Conservation (phyloP, 2,329 filamentous ascomycete genomes). For the Lecanoromycetidae sp. region DNA sequence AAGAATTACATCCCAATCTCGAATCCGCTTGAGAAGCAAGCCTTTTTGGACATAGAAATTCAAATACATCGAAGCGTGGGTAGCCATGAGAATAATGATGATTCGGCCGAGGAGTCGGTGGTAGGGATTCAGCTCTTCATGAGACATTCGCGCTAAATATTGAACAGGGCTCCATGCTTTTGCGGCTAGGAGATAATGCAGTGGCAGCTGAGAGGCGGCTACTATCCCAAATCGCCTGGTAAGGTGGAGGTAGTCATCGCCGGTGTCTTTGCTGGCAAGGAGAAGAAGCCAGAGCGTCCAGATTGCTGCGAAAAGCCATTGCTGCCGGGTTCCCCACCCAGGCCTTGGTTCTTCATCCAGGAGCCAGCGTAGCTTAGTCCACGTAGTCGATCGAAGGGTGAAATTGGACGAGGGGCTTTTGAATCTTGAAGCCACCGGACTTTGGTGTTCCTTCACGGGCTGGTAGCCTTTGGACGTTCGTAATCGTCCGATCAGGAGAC, state of each 20-base stretch:
- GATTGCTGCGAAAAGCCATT: conserved; percentile 35
- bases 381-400: neutral
- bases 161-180: conserved; percentile 33
- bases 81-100: conserved; percentile 38
- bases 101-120: conserved; percentile 48
- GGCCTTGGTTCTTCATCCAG: conserved; percentile 32
- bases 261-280: conserved; percentile 39
- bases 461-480: neutral
- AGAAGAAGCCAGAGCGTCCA: conserved; percentile 44
- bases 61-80: conserved; percentile 45
- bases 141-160: conserved; percentile 40
- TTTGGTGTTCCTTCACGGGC: conserved; percentile 13
- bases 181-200: conserved; percentile 45
- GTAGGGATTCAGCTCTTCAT: conserved; percentile 43
- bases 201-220: conserved; percentile 46
- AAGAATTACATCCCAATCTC: conserved; percentile 45
- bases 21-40: conserved; percentile 42
- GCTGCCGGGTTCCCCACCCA: conserved; percentile 39
- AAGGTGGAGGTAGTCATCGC: conserved; percentile 50
- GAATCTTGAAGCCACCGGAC: conserved; percentile 11
- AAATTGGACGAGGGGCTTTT: too few relatives aligned
- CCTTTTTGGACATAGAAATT: conserved; percentile 43
- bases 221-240: conserved; percentile 51
- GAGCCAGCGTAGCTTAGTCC: conserved; percentile 27
- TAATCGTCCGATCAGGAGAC: conserved; percentile 21